phyloP scores from a whole-genome alignment of 2,329 filamentous ascomycete species.

The Nemania bipapillata region DNA sequence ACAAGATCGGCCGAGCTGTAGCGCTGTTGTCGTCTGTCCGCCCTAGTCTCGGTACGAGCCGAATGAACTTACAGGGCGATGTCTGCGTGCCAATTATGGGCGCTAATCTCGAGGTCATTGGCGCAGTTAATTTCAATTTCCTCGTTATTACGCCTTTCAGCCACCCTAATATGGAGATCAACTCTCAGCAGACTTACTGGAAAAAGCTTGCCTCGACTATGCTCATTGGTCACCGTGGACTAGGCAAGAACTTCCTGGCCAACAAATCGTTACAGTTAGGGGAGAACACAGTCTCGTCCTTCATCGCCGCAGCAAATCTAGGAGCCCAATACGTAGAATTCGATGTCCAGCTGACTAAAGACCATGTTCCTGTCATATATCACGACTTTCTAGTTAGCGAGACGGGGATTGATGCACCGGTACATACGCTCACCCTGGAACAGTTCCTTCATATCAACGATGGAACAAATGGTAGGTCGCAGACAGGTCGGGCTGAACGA shows the following conservation, averaged over 20 bases:
- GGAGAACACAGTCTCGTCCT: slow-evolving; percentile 94
- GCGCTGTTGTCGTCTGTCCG: slow-evolving; percentile 88
- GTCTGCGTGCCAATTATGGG: slow-evolving; percentile 91
- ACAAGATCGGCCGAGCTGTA: slow-evolving; percentile 88
- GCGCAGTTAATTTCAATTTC: slow-evolving; percentile 96
- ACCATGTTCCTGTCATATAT: slow-evolving; percentile 97
- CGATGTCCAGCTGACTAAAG: slow-evolving; percentile 98
- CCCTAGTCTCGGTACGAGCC: slow-evolving; percentile 81
- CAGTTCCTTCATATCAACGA: slow-evolving; percentile 91
- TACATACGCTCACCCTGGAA: slow-evolving; percentile 92
- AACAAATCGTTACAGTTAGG: slow-evolving; percentile 91
- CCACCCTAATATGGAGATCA: slow-evolving; percentile 93
- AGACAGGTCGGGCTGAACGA: slow-evolving; percentile 45
- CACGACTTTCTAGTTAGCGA: slow-evolving; percentile 98
- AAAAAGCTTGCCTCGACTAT: slow-evolving; percentile 90
- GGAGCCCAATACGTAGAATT: slow-evolving; percentile 81
- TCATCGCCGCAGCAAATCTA: slow-evolving; percentile 93
- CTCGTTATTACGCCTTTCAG: slow-evolving; percentile 92
- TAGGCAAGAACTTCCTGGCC: slow-evolving; percentile 88
- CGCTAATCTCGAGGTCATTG: slow-evolving; percentile 87
- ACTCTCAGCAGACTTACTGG: slow-evolving; percentile 93
- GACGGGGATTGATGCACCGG: slow-evolving; percentile 94
- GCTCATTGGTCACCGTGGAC: slow-evolving; percentile 76
- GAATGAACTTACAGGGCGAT: slow-evolving; percentile 93
- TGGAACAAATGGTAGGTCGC: slow-evolving; percentile 60